Evolutionary conservation across 2,329 filamentous ascomycete genomes (phyloP).

Genomic region (Didymellaceae sp.): DNA sequence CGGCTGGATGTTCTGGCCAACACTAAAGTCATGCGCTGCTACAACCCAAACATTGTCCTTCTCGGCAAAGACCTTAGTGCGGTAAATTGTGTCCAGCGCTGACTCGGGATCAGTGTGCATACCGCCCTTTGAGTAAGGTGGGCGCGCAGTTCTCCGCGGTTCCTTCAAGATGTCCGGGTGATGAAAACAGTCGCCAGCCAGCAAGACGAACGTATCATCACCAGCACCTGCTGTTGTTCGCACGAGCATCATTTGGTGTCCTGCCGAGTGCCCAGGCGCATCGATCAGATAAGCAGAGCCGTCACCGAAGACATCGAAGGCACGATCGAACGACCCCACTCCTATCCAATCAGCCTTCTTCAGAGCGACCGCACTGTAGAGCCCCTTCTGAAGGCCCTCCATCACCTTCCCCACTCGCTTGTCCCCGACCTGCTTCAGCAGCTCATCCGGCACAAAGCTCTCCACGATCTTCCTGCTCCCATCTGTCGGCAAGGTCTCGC

Average conservation of each 20-base stretch:
- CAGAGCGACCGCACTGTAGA: constrained; percentile 38
- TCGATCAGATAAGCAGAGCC: constrained; percentile 58
- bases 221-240: constrained; percentile 21
- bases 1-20: constrained; percentile 30
- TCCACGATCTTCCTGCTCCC: constrained; percentile 53
- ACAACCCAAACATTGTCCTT: constrained; percentile 40
- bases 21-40: constrained; percentile 41
- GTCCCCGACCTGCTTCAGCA: constrained; percentile 29
- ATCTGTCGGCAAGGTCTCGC: constrained; percentile 51
- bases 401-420: constrained; percentile 34
- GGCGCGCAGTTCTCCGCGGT: constrained; percentile 36
- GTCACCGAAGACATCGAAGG: constrained; percentile 58
- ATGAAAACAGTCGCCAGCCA: constrained; percentile 44
- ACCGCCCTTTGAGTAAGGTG: constrained; percentile 33
- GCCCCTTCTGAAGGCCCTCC: constrained; percentile 29
- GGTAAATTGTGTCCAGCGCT: constrained; percentile 36
- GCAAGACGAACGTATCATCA: constrained; percentile 35
- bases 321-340: constrained; percentile 51
- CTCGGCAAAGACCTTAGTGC: constrained; percentile 30
- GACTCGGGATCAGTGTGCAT: constrained; percentile 41
- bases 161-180: constrained; percentile 38
- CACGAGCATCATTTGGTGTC: constrained; percentile 55
- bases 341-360: constrained; percentile 46
- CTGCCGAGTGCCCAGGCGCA: constrained; percentile 59
- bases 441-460: constrained; percentile 38